Conservation (phyloP, 176 grass and related monocot genomes). For the Hyparrhenia diplandra region DNA sequence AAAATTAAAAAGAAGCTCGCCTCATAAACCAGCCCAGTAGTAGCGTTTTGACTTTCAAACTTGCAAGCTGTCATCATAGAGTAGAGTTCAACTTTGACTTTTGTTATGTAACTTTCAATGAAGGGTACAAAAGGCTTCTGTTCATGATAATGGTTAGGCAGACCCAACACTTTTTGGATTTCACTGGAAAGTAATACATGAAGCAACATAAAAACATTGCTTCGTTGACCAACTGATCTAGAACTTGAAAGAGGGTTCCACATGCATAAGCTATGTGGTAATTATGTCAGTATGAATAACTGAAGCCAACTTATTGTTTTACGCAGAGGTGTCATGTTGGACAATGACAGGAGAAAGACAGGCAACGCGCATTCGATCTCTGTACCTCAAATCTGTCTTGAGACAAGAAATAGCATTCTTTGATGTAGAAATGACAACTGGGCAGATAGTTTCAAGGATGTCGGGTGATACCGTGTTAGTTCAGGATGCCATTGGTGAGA, state of each 20-base stretch:
- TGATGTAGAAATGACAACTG: constrained; percentile 68
- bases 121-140: background rate
- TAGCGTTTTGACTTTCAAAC: constrained; percentile 3
- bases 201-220: background rate
- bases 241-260: background rate
- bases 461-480: constrained; percentile 59
- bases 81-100: constrained; percentile 9
- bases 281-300: background rate
- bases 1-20: background rate
- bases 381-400: constrained; percentile 73
- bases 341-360: constrained; percentile 79
- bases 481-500: constrained; percentile 82
- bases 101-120: background rate
- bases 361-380: constrained; percentile 50
- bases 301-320: background rate
- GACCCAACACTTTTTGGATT: background rate
- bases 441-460: constrained; percentile 51
- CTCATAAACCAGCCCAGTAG: background rate
- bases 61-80: background rate
- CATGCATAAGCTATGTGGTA: background rate
- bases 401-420: constrained; percentile 78
- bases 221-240: background rate
- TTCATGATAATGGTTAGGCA: background rate
- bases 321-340: constrained; percentile 79
- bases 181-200: background rate